Evolutionary conservation across 176 grass and related monocot species (phyloP).

Genomic region (Chloris gayana): DNA sequence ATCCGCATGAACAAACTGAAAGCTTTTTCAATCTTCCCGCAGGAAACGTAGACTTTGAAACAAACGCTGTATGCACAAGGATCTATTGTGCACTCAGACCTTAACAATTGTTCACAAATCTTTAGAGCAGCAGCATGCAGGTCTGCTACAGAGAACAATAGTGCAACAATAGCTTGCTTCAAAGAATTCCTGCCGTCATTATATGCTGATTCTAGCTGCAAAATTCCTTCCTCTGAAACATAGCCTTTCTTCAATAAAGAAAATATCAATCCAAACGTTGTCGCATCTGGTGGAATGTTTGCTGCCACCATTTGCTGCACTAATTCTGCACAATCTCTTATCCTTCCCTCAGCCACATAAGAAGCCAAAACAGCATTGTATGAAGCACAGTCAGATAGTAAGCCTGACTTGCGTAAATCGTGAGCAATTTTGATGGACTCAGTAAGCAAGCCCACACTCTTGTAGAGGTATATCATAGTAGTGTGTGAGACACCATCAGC

Average conservation of each 20-base stretch:
- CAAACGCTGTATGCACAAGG: slow-evolving; percentile 61
- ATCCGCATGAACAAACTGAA: slow-evolving; percentile 64
- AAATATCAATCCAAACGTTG: slow-evolving; percentile 61
- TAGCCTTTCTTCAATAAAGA: slow-evolving; percentile 52
- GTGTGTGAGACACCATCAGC: slow-evolving; percentile 63
- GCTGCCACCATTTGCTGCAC: slow-evolving; percentile 62
- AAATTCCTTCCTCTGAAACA: slow-evolving; percentile 47
- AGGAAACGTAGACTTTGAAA: slow-evolving; percentile 61
- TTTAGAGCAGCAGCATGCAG: slow-evolving; percentile 56
- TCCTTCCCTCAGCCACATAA: slow-evolving; percentile 51
- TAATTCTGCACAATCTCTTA: slow-evolving; percentile 64
- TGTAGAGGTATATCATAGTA: slow-evolving; percentile 72
- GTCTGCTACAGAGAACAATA: slow-evolving; percentile 59
- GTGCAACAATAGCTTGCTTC: slow-evolving; percentile 52
- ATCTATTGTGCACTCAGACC: slow-evolving; percentile 41
- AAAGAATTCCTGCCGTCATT: slow-evolving; percentile 40
- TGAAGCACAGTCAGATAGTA: slow-evolving; percentile 59
- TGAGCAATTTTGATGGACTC: slow-evolving; percentile 52
- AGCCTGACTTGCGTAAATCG: slow-evolving; percentile 63
- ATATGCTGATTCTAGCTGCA: slow-evolving; percentile 62
- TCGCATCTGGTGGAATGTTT: slow-evolving; percentile 55
- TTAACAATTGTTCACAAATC: slow-evolving; percentile 52
- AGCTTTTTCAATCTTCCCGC: slow-evolving; percentile 57
- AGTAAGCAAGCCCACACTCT: slow-evolving; percentile 64
- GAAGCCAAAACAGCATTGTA: slow-evolving; percentile 66